Base-by-base conservation (phyloP, 2,329 filamentous ascomycete species). In the Botrytis fragariae region DNA sequence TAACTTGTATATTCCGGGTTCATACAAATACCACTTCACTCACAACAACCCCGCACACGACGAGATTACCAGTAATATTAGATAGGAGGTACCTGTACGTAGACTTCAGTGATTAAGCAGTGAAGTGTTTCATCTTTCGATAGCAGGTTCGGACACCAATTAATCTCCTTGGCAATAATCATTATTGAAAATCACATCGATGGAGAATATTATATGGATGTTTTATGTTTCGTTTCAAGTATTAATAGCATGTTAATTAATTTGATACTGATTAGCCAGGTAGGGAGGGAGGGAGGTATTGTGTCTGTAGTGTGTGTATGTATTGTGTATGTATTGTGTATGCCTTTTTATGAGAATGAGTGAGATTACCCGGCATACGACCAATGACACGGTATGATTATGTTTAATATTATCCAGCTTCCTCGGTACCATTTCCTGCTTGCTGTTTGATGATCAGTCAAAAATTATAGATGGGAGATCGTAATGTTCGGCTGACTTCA, bases 401-500 rank as follows among this genome's bases (percentile, higher is more conserved):
- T n/a, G n/a, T n/a, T n/a, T 44, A 18, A 44, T 44, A 18, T 18
- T 18, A 44, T 44, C 16, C 14, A 44, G 42, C 14, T 44, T 44
- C 0, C 42, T 4, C 6, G 42, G 42, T 44, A 44, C 1, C 7
- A 44, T 44, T 44, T 44, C 16, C 42, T 18, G 42, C 42, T 18
- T 44, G 42, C 42, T 18, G 18, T 20, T 20, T 20, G 44, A 22
- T 22, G 44, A 45, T 45, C 44, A 45, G 44, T 12, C 45, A 14
- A 51, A 51, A 51, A 51, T n/a, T 16, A 14, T n/a, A n/a, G 60
- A 39, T 61, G 59, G 59, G 35, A 39, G 59, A 61, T 61, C 22
- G 59, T n/a, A 39, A 61, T 61, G 59, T 61, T 61, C 59, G 59
- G 59, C 59, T 61, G 59, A 37, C 32, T 61, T 37, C 35, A 37